phyloP scores from a whole-genome alignment of 345 rosid species.

The Hibiscus syriacus region DNA sequence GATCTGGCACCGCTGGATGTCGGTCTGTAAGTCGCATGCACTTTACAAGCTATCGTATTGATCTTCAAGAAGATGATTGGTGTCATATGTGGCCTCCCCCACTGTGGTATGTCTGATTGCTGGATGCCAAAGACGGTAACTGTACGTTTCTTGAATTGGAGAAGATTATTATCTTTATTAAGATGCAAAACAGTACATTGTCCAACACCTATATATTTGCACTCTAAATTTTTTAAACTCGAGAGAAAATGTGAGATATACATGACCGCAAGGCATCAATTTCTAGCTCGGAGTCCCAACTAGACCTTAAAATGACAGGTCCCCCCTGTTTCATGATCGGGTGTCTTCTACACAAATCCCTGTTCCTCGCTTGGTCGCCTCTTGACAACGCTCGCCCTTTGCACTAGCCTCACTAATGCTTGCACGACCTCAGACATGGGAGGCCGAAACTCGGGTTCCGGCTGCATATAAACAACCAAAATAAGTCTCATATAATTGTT shows the following conservation, averaged over 20 bases:
- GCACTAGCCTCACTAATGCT: constrained; percentile 83
- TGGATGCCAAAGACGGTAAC: too few relatives aligned
- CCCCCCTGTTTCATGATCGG: constrained; percentile 78
- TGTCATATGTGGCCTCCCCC: too few relatives aligned
- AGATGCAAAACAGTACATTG: constrained; percentile 10
- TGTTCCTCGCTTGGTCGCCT: constrained; percentile 83
- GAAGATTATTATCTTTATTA: neutral
- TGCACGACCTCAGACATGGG: constrained; percentile 99
- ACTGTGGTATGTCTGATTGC: too few relatives aligned
- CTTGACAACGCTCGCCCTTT: constrained; percentile 80
- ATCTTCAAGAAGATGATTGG: too few relatives aligned
- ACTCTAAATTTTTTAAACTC: constrained; percentile 4
- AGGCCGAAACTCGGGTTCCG: constrained; percentile 97
- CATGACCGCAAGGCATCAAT: too few relatives aligned
- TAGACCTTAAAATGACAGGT: constrained; percentile 32
- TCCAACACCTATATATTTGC: constrained; percentile 8
- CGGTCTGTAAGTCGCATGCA: too few relatives aligned
- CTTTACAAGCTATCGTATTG: too few relatives aligned
- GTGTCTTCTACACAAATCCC: constrained; percentile 74
- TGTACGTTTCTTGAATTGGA: too few relatives aligned
- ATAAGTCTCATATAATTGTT: neutral
- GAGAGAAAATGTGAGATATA: neutral
- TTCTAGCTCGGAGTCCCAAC: neutral
- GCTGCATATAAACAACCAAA: constrained; percentile 30
- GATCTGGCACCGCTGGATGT: too few relatives aligned